Conservation (phyloP, 2,329 filamentous ascomycete genomes). For the Aspergillus fructus region DNA sequence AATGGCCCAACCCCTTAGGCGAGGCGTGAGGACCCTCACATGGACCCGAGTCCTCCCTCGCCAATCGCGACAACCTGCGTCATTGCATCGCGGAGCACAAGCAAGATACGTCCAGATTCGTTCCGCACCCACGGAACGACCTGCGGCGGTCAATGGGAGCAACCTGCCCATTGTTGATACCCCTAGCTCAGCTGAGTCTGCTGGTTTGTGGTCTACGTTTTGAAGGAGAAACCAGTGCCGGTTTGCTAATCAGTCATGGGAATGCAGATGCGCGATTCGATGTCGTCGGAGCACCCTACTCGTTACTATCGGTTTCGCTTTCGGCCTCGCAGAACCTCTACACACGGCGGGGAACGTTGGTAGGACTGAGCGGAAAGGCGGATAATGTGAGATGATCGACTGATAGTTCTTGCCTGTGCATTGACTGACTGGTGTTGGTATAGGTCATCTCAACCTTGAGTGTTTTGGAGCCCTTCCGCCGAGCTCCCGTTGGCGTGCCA, state of each 20-base stretch:
- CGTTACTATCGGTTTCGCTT: conserved; percentile 86
- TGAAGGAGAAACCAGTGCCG: background rate
- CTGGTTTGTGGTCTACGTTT: conserved; percentile 31
- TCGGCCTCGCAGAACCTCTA: conserved; percentile 93
- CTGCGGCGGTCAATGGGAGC: conserved; percentile 36
- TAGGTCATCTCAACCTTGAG: conserved; percentile 88
- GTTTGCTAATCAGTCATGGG: conserved; percentile 15
- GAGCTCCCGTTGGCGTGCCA: conserved; percentile 79
- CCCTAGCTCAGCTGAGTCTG: conserved; percentile 41
- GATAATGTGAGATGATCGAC: conserved; percentile 68
- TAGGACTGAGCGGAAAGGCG: conserved; percentile 83
- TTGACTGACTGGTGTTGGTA: conserved; percentile 5
- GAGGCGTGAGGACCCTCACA: conserved; percentile 34
- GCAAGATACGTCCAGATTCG: conserved; percentile 46
- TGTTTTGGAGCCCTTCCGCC: conserved; percentile 76
- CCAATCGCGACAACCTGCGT: conserved; percentile 20
- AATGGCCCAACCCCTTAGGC: conserved; percentile 39
- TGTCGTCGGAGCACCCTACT: conserved; percentile 87
- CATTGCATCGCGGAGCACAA: conserved; percentile 24
- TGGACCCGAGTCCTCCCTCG: conserved; percentile 32
- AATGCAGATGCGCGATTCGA: conserved; percentile 85
- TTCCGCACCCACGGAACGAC: conserved; percentile 41
- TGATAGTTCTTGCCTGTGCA: background rate
- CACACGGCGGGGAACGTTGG: conserved; percentile 85
- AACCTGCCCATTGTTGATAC: conserved; percentile 38